phyloP scores from a whole-genome alignment of 805 yeast genomes.

The Ogataea corticis region DNA sequence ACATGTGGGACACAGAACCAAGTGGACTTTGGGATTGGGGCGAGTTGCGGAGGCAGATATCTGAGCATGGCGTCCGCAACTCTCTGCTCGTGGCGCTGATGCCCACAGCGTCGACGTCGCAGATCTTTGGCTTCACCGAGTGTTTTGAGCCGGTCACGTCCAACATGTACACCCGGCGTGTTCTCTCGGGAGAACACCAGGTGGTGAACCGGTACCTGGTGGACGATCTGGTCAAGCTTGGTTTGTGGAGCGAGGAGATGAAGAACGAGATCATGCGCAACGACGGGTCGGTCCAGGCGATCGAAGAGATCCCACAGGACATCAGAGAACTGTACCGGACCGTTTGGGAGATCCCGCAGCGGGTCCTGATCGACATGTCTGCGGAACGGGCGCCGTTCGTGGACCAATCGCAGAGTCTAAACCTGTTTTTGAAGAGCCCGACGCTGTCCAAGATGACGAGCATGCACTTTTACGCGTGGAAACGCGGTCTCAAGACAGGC shows the following conservation, averaged over 20 bases:
- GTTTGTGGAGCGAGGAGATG: slow-evolving; percentile 79
- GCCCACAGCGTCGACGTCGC: slow-evolving; percentile 99
- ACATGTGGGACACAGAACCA: slow-evolving; percentile 82
- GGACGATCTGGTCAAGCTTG: slow-evolving; percentile 77
- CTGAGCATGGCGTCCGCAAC: slow-evolving; percentile 73
- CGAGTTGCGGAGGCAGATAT: slow-evolving; percentile 56
- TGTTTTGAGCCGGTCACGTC: slow-evolving; percentile 97
- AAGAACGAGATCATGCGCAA: slow-evolving; percentile 73
- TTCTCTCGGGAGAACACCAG: slow-evolving; percentile 91
- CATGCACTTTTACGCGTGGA: slow-evolving; percentile 99
- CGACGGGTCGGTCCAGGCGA: slow-evolving; percentile 83
- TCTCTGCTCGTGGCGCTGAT: slow-evolving; percentile 89
- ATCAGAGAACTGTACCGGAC: slow-evolving; percentile 83
- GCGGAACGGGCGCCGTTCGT: slow-evolving; percentile 73
- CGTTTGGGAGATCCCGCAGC: slow-evolving; percentile 95
- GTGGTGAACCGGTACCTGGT: slow-evolving; percentile 85
- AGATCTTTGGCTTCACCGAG: slow-evolving; percentile 89
- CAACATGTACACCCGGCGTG: slow-evolving; percentile 87
- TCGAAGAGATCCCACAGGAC: slow-evolving; percentile 72
- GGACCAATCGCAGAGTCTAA: slow-evolving; percentile 92
- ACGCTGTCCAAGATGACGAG: slow-evolving; percentile 96
- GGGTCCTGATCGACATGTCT: slow-evolving; percentile 81
- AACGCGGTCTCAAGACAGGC: slow-evolving; percentile 96
- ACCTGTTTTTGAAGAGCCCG: slow-evolving; percentile 83
- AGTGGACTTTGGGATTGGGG: slow-evolving; percentile 89